phyloP scores from a whole-genome alignment of 352 stramenopile genomes.

The Peronosclerospora sorghi region DNA sequence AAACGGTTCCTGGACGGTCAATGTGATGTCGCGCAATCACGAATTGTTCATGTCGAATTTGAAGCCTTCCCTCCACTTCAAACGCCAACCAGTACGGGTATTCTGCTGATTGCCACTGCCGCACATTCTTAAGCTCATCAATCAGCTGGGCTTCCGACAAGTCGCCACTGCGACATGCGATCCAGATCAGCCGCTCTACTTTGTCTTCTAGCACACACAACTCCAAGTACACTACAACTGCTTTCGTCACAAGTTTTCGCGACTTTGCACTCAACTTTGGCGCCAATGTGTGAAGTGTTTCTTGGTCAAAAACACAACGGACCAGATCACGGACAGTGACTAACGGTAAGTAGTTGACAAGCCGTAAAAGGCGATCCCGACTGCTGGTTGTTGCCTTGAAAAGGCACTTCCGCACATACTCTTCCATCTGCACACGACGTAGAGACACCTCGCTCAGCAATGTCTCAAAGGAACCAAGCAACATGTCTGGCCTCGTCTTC shows the following conservation, averaged over 20 bases:
- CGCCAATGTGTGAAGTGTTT: conserved; percentile 18
- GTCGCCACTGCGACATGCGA: background rate
- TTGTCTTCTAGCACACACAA: conserved; percentile 76
- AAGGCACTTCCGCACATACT: conserved; percentile 6
- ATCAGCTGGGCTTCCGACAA: conserved; percentile 14
- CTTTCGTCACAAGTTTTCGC: conserved; percentile 12
- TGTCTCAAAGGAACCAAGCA: conserved; percentile 5
- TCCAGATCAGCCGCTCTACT: conserved; percentile 26
- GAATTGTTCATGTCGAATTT: too few species aligned
- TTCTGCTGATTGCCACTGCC: conserved; percentile 35
- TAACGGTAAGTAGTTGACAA: conserved; percentile 14
- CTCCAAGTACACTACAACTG: conserved; percentile 28
- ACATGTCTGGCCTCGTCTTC: background rate
- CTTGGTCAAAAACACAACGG: conserved; percentile 23
- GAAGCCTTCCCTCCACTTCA: conserved; percentile 67
- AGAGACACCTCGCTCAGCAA: conserved; percentile 14
- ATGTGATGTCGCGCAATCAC: conserved; percentile 67
- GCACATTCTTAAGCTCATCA: conserved; percentile 28
- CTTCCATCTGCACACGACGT: conserved; percentile 8
- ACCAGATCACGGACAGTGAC: conserved; percentile 30
- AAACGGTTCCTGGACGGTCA: conserved; percentile 36
- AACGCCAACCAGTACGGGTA: conserved; percentile 82
- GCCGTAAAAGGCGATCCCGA: conserved; percentile 9
- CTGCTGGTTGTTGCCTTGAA: conserved; percentile 2
- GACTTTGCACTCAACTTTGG: conserved; percentile 14